A percentile compares a stretch with the other conserved stretches of the same genome.
Evolutionary conservation across 1,284 basidiomycete species (phyloP).

Genomic region (Ceratobasidium theobromae): DNA sequence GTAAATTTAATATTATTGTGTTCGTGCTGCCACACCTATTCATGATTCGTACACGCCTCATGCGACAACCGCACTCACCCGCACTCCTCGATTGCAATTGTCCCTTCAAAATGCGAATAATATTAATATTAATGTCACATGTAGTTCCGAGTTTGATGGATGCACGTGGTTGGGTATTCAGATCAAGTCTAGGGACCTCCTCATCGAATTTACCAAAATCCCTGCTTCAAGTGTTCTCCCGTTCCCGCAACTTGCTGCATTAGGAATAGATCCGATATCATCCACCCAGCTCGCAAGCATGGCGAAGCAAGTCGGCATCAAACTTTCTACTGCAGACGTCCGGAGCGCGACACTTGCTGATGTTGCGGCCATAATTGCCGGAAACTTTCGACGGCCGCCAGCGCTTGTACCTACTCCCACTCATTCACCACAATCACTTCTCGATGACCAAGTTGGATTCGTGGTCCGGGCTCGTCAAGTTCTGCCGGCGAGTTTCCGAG

Average conservation of each 20-base stretch:
- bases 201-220: constrained; percentile 20
- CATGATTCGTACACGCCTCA: too few species aligned
- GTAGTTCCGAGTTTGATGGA: constrained; percentile 13
- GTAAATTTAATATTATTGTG: not conserved
- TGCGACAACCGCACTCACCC: too few species aligned
- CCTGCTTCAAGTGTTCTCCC: constrained; percentile 17
- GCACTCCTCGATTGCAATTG: too few species aligned
- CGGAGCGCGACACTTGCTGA: constrained; percentile 20
- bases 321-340: constrained; percentile 19
- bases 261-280: constrained; percentile 58
- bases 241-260: constrained; percentile 37
- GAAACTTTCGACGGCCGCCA: not conserved
- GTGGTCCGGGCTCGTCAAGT: not conserved
- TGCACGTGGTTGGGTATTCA: constrained; percentile 12
- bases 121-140: too few species aligned
- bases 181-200: constrained; percentile 13
- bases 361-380: constrained; percentile 10
- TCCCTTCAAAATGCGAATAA: too few species aligned
- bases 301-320: constrained; percentile 44
- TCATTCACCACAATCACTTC: constrained; percentile 4
- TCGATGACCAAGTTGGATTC: not conserved
- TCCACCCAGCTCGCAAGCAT: constrained; percentile 52
- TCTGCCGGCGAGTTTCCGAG: constrained; percentile 18
- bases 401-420: not conserved
- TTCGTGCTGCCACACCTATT: not conserved